phyloP scores from a whole-genome alignment of 1,139 yeast genomes.

The Taphrina confusa region DNA sequence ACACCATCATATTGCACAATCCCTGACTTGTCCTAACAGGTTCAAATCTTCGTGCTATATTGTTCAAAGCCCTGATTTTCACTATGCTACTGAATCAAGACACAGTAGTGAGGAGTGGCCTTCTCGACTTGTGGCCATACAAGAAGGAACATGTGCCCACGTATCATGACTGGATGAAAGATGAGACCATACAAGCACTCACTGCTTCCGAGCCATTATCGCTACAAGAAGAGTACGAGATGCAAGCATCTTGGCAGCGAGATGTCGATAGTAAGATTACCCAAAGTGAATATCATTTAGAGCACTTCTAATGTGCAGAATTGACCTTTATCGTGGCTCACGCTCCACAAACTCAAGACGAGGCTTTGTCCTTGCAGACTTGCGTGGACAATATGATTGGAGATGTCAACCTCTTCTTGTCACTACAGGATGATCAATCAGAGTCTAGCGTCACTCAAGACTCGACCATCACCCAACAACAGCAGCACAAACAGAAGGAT shows the following conservation, averaged over 20 bases:
- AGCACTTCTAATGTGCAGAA: conserved; percentile 3
- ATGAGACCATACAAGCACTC: conserved; percentile 18
- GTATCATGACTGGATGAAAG: conserved; percentile 35
- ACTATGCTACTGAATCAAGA: conserved; percentile 15
- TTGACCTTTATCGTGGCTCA: conserved; percentile 32
- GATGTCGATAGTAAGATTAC: conserved; percentile 35
- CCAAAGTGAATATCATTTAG: too few relatives aligned
- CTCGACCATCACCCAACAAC: neutral
- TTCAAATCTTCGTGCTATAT: neutral
- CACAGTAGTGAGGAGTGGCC: conserved; percentile 1
- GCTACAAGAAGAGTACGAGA: conserved; percentile 34
- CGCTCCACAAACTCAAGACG: too few relatives aligned
- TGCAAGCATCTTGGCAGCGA: conserved; percentile 33
- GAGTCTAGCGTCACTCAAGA: neutral
- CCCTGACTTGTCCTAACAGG: neutral
- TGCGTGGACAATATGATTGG: conserved; percentile 26
- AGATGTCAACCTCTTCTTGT: conserved; percentile 34
- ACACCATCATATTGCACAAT: neutral
- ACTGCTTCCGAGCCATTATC: conserved; percentile 35
- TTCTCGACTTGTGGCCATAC: conserved; percentile 28
- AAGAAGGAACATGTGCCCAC: conserved; percentile 19
- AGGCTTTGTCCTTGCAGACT: too few relatives aligned
- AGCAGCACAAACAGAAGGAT: too few relatives aligned
- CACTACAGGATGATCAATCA: neutral
- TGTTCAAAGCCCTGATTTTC: neutral